Base-by-base conservation (phyloP, 2,329 filamentous ascomycete species). In the Uncinocarpus reesii region DNA sequence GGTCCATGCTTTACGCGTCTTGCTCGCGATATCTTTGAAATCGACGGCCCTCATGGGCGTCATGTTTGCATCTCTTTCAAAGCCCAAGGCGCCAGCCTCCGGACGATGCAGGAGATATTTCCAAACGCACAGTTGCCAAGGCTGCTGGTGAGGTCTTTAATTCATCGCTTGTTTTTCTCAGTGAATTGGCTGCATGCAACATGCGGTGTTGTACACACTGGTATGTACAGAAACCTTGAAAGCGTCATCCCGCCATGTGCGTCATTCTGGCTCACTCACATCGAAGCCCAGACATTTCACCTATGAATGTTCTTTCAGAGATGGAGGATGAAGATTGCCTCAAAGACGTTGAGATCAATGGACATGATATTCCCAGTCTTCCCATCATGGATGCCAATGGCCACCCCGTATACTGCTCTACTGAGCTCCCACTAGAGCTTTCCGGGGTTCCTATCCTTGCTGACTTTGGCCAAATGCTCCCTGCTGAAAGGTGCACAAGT, bases 51-150 rank as follows among this genome's bases (percentile, higher is more conserved):
- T n/a, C n/a, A n/a, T 53, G 53, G 49, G 6, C 37, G 24, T 6
- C 58, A 62, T 51, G 53, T 58, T n/a, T 63, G 60, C 41, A 57
- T 63, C 34, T 53, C 50, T 2, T 52, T 47, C 1, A 51, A 56
- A 26, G 55, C 58, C 11, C 57, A 61, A 37, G 57, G 59, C n/a
- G 36, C 44, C 23, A 59, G 59, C 47, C 20, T 60, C 42, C 55
- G 56, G 28, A 42, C 37, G 18, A 42, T 62, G 23, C 57, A 58
- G 37, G 48, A 54, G 23, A 47, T 40, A 10, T 58, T 58, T 38
- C 47, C 52, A 1, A 48, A 60, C 29, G 55, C 49, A 15, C 50
- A 49, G 11, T 16, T 62, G n/a, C 55, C 56, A 10, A 54, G 46
- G 40, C 40, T 49, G 35, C 15, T 57, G 5, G 43, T 58, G 21